Base-by-base conservation (phyloP, 345 rosid genomes). In the Chamaenerion angustifolium region DNA sequence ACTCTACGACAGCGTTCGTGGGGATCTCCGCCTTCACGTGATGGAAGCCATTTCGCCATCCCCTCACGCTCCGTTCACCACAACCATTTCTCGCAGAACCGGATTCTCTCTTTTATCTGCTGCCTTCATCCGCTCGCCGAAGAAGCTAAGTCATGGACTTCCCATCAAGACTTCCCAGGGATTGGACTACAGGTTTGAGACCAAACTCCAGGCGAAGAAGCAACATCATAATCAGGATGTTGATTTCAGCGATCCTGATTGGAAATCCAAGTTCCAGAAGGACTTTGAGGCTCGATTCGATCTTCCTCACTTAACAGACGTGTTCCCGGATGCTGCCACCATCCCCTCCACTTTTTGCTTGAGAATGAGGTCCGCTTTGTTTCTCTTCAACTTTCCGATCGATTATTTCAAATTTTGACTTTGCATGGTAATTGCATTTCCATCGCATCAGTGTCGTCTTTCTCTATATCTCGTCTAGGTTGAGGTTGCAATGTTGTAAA, bases 281-380 rank as follows among this genome's bases (percentile, higher is more conserved):
- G 86, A 85, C 56, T 85, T 93, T 60, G 86, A 80, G 71, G 17
- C 56, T 12, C 75, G 96, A 40, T 93, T 93, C 65, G 70, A 52
- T 31, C 76, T 93, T 31, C 94, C 95, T 58, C 99, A 82, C 55
- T 42, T 93, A 57, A 82, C 84, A 17, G 94, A 93, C 48, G 43
- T 71, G 3, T 82, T 88, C 56, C 76, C 83, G 8, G 88, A 85
- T 45, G 80, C 76, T 1, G 56, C 59, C 3, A 58, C 95, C 1
- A 76, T 85, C 51, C 94, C 76, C 51, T 92, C 96, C 0, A 88
- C 99, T 10, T 85, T 92, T 52, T 92, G 95, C 59, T 94, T 82
- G 45, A 71, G 60, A 66, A 88, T 88, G 94, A 83, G 97, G 97
- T 86, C 43, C 21, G 4, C 16, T 14, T 19, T 37, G 16, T 13